Base-by-base conservation (phyloP, 2,329 filamentous ascomycete genomes). In the Drechslerella stenobrocha region DNA sequence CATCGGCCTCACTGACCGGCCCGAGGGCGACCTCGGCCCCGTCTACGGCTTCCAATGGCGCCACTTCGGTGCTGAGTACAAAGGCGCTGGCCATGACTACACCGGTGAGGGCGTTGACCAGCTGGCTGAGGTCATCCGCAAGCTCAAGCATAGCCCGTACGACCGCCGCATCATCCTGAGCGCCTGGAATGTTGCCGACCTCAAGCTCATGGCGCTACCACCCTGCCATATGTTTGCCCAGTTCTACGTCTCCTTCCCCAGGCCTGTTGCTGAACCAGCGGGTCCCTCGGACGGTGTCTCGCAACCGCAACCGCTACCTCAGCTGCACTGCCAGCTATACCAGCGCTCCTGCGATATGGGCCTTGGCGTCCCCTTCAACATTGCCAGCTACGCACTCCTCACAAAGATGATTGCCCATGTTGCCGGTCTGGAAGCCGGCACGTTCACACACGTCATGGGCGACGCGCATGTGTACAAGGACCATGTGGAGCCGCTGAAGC, bases 11-110 rank as follows among this genome's bases (percentile, higher is more conserved):
- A 80, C 81, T 0, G 85, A 96, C 75, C 89, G 92, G 65, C 89
- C 84, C 52, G 88, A 86, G 18, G 93, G 93, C 71, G 93, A 98
- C 74, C 81, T 98, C 0, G 93, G 93, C 0, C 93, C 93, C 26
- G 91, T 97, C 0, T 98, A 98, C 76, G 93, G 93, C 1, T 98
- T 98, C 79, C 93, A 98, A 78, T 98, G 93, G 93, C 88, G 93
- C 2, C 92, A 97, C 77, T 98, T 98, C 74, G 93, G 93, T 51
- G 93, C 93, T 2, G 85, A 90, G 69, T 98, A 98, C 76, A 80
- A 86, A 15, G 87, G 92, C 74, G 82, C 86, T 11, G 80, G 85
- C 71, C 82, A 87, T 0, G 90, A 97, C 75, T 98, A 98, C 77
- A 81, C 84, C 0, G 90, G 89, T 0, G 81, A 95, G 75, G 93